Evolutionary conservation across 2,329 filamentous ascomycete species (phyloP).

Genomic region (Epichloe bromicola): DNA sequence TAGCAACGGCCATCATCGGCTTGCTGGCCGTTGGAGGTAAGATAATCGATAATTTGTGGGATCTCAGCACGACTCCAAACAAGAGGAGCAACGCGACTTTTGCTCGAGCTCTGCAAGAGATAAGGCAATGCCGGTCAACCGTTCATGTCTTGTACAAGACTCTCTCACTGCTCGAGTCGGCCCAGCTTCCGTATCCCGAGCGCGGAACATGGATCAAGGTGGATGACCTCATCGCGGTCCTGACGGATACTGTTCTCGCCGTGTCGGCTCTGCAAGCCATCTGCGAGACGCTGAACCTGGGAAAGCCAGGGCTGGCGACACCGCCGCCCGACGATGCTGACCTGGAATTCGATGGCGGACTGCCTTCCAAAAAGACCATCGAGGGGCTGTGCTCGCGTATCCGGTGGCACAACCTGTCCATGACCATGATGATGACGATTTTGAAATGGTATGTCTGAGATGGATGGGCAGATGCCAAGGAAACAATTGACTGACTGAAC

Average conservation of each 20-base stretch:
- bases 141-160: conserved; percentile 24
- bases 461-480: background rate
- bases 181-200: conserved; percentile 21
- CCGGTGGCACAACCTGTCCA: conserved; percentile 25
- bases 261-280: conserved; percentile 20
- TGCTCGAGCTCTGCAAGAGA: conserved; percentile 20
- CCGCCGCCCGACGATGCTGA: conserved; percentile 5
- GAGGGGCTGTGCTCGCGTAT: conserved; percentile 19
- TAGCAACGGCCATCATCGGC: conserved; percentile 24
- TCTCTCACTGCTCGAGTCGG: conserved; percentile 20
- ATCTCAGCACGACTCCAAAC: conserved; percentile 20
- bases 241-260: conserved; percentile 24
- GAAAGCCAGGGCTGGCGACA: conserved; percentile 1
- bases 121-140: conserved; percentile 25
- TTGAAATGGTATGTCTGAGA: conserved; percentile 21
- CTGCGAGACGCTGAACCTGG: conserved; percentile 10
- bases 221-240: conserved; percentile 21
- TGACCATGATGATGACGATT: conserved; percentile 27
- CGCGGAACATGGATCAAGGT: conserved; percentile 22
- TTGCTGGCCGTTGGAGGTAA: conserved; percentile 22
- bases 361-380: conserved; percentile 15
- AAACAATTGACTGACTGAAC: background rate
- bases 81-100: conserved; percentile 13
- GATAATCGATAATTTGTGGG: conserved; percentile 21
- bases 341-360: background rate